Conservation (phyloP, 805 yeast species). For the Kluyveromyces wickerhamii region DNA sequence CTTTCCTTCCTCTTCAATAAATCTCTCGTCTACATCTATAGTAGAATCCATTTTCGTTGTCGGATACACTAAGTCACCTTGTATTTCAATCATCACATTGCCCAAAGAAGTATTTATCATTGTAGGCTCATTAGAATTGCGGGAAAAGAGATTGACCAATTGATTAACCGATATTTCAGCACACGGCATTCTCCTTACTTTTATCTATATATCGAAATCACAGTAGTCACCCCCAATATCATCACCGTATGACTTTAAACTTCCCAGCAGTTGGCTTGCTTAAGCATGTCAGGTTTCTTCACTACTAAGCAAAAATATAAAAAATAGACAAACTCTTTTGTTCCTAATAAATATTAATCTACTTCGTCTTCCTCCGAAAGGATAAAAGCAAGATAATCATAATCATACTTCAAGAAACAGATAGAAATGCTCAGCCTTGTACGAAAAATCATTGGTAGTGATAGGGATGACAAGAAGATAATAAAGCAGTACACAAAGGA, state of each 20-base stretch:
- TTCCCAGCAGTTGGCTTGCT: too few species aligned
- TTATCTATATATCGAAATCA: too few species aligned
- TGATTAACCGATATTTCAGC: constrained; percentile 19
- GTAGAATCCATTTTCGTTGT: constrained; percentile 13
- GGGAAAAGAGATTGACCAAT: constrained; percentile 14
- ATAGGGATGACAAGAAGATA: constrained; percentile 12
- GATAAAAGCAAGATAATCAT: too few species aligned
- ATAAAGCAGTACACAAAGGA: constrained; percentile 25
- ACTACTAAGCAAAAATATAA: too few species aligned
- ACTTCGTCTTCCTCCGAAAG: too few species aligned
- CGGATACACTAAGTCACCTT: constrained; percentile 55
- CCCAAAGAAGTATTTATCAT: constrained; percentile 42
- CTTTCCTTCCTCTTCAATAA: constrained; percentile 13
- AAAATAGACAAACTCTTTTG: too few species aligned
- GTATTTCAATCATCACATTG: constrained; percentile 56
- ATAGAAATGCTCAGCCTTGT: constrained; percentile 16
- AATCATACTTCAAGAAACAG: too few species aligned
- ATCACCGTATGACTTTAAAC: too few species aligned
- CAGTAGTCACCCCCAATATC: not conserved
- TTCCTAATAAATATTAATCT: too few species aligned
- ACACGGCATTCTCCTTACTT: constrained; percentile 19
- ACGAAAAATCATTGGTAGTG: constrained; percentile 7
- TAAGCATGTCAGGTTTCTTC: too few species aligned
- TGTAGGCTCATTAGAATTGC: constrained; percentile 11
- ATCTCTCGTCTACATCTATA: constrained; percentile 27